Conservation (phyloP, 495 filamentous ascomycete species). For the Eremomyces bilateralis region DNA sequence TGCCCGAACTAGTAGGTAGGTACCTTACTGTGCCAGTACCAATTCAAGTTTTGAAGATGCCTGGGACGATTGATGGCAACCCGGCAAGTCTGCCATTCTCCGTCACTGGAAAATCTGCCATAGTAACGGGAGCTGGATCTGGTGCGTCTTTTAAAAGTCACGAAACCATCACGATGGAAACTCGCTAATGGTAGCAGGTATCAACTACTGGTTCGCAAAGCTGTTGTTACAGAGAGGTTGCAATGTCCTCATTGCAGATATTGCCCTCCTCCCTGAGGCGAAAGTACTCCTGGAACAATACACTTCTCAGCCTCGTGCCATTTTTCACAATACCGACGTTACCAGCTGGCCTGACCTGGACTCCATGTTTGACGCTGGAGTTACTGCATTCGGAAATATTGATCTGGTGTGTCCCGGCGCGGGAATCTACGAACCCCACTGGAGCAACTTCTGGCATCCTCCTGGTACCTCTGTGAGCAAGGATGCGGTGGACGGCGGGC, state of each 20-base stretch:
- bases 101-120: constrained; percentile 36
- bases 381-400: constrained; percentile 31
- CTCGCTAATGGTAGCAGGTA: constrained; percentile 16
- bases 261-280: constrained; percentile 42
- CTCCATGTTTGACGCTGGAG: constrained; percentile 31
- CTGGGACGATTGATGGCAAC: too few relatives aligned
- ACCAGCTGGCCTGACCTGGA: constrained; percentile 35
- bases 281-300: constrained; percentile 31
- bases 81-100: too few relatives aligned
- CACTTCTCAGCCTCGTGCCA: constrained; percentile 20
- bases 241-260: constrained; percentile 44
- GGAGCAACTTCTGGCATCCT: constrained; percentile 45
- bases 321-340: constrained; percentile 44
- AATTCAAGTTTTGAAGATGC: too few relatives aligned
- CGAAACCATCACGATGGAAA: background rate
- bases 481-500: constrained; percentile 13
- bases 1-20: too few relatives aligned
- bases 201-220: constrained; percentile 37
- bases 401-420: constrained; percentile 50
- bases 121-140: constrained; percentile 50
- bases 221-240: constrained; percentile 35
- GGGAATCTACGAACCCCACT: constrained; percentile 46
- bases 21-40: too few relatives aligned
- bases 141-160: constrained; percentile 27
- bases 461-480: constrained; percentile 23